A percentile compares a stretch with the other conserved stretches of the same genome.
Conservation (phyloP, 805 yeast genomes). For the Candida chilensis region DNA sequence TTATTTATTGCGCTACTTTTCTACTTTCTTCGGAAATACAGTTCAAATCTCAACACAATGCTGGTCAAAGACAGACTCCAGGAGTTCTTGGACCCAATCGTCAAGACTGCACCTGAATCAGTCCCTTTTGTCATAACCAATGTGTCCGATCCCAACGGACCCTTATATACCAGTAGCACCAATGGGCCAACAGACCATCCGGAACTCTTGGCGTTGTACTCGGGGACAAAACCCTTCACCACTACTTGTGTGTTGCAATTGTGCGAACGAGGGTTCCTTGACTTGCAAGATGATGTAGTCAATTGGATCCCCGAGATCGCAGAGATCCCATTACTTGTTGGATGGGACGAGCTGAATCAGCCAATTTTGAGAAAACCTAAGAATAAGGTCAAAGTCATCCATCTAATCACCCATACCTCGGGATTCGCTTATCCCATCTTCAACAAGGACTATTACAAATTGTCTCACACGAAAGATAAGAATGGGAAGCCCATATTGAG, state of each 20-base stretch:
- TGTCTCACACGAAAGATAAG: no score
- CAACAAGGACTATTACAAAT: slow-evolving; percentile 7
- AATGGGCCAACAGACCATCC: no score
- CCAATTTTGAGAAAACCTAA: slow-evolving; percentile 12
- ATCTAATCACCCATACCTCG: slow-evolving; percentile 24
- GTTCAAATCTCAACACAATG: no score
- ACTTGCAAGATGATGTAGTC: slow-evolving; percentile 19
- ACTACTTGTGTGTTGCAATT: slow-evolving; percentile 17
- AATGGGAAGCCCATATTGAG: no score
- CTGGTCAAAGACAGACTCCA: no score
- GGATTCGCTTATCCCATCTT: slow-evolving; percentile 26
- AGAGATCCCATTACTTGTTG: slow-evolving; percentile 11
- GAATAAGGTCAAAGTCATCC: slow-evolving; percentile 19
- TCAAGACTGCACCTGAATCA: no score
- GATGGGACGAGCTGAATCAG: slow-evolving; percentile 9
- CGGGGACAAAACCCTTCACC: slow-evolving; percentile 19
- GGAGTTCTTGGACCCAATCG: no score
- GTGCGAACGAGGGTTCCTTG: slow-evolving; percentile 19
- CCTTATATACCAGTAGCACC: no score
- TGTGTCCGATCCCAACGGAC: no score
- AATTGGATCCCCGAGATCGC: slow-evolving; percentile 16
- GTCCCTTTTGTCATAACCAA: no score
- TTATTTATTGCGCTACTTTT: no score
- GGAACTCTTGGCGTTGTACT: slow-evolving; percentile 19
- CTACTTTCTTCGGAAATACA: no score